Conservation (phyloP, 352 stramenopile species). For the Poterioochromonas sp. region DNA sequence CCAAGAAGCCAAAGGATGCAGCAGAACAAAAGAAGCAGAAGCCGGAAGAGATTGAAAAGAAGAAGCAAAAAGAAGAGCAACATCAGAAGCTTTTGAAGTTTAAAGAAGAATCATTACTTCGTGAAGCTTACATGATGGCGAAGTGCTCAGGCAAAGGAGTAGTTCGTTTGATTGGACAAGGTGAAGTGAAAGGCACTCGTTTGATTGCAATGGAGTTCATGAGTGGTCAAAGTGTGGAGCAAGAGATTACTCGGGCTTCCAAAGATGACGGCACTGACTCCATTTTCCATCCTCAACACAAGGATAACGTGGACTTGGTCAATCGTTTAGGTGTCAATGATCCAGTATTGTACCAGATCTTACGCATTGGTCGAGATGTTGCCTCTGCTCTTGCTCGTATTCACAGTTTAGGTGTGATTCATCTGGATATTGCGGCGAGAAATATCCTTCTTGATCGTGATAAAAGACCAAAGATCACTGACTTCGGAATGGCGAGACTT, state of each 20-base stretch:
- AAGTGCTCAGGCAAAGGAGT: not conserved
- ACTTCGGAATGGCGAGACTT: not conserved
- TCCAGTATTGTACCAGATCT: constrained; percentile 2
- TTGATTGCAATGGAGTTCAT: not conserved
- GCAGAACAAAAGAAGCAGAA: not conserved
- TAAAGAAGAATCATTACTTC: not conserved
- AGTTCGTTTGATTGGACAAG: not conserved
- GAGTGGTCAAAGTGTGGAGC: not conserved
- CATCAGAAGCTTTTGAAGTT: not conserved
- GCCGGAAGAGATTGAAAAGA: not conserved
- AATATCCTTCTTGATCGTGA: constrained; percentile 2
- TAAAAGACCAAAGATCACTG: constrained; percentile 6
- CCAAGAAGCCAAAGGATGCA: too few relatives aligned
- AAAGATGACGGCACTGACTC: not conserved
- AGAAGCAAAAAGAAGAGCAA: not conserved
- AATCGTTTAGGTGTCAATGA: not conserved
- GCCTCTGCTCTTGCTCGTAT: not conserved
- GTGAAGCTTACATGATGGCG: constrained; percentile 5
- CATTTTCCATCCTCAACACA: constrained; percentile 12
- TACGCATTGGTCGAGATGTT: constrained; percentile 14
- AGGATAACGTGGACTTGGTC: not conserved
- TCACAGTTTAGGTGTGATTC: constrained; percentile 1
- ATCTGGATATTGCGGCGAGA: constrained; percentile 21
- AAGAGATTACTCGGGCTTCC: not conserved
- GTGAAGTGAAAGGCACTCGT: too few relatives aligned